phyloP scores from a whole-genome alignment of 176 grass and related monocot species.

The Aegilops tauschii region DNA sequence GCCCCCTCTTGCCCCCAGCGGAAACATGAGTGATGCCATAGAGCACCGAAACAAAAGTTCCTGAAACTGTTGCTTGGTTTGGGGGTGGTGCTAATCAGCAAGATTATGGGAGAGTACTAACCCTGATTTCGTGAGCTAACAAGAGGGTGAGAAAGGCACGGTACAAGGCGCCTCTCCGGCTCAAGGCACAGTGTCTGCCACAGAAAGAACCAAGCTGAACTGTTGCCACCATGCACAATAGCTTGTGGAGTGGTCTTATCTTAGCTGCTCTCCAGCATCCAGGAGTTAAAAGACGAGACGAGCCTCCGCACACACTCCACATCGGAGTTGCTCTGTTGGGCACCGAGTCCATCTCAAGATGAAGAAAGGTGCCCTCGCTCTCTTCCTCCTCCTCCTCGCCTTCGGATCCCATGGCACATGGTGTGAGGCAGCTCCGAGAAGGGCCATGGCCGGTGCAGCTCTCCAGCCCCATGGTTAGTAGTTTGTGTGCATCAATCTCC shows the following conservation, averaged over 20 bases:
- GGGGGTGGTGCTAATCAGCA: background rate
- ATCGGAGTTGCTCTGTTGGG: constrained; percentile 23
- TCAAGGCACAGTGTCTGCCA: background rate
- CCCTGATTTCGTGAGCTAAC: background rate
- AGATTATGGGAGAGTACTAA: background rate
- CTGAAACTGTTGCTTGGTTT: background rate
- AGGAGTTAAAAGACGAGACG: constrained; percentile 14
- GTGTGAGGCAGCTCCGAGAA: constrained; percentile 31
- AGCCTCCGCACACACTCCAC: constrained; percentile 14
- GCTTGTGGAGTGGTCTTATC: background rate
- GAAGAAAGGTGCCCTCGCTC: constrained; percentile 16
- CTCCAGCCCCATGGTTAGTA: constrained; percentile 20
- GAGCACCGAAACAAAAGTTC: background rate
- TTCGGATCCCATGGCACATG: constrained; percentile 27
- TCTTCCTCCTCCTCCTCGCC: constrained; percentile 15
- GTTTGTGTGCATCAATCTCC: background rate
- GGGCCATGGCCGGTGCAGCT: background rate
- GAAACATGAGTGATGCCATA: constrained; percentile 7
- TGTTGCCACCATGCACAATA: background rate
- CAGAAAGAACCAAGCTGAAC: constrained; percentile 14
- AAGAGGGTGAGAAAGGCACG: background rate
- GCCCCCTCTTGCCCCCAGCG: background rate
- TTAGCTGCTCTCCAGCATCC: background rate
- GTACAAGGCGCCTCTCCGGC: background rate
- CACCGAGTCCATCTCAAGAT: constrained; percentile 33